Conservation (phyloP, 805 yeast species). For the Cyberlindnera japonica region DNA sequence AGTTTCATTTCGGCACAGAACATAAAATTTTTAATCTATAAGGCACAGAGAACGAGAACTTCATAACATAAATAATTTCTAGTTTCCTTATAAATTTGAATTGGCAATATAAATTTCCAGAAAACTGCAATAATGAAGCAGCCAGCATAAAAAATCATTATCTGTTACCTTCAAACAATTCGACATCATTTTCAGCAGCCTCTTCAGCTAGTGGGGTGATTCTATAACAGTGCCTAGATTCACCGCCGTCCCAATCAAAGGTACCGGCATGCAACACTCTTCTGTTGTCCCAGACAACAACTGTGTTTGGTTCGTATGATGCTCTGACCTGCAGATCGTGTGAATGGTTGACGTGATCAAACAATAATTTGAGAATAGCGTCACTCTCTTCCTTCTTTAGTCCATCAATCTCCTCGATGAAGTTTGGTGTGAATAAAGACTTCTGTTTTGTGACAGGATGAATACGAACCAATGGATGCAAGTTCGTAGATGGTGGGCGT, state of each 20-base stretch:
- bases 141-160: no score
- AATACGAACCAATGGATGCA: slow-evolving; percentile 68
- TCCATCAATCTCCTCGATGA: slow-evolving; percentile 65
- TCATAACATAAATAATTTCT: no score
- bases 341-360: slow-evolving; percentile 46
- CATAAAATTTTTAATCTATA: no score
- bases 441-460: slow-evolving; percentile 72
- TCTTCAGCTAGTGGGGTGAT: slow-evolving; percentile 72
- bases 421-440: slow-evolving; percentile 54
- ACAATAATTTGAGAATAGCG: slow-evolving; percentile 52
- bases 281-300: slow-evolving; percentile 80
- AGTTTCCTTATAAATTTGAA: no score
- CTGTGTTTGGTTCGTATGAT: slow-evolving; percentile 64
- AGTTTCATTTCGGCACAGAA: no score
- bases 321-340: slow-evolving; percentile 70
- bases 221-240: slow-evolving; percentile 68
- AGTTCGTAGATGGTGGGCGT: slow-evolving; percentile 48
- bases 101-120: no score
- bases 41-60: no score
- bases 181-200: slow-evolving; percentile 51
- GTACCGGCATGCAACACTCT: slow-evolving; percentile 65
- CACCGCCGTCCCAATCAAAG: slow-evolving; percentile 66
- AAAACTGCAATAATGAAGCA: no score
- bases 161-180: slow-evolving; percentile 27
- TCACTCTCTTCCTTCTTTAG: slow-evolving; percentile 71